Percentiles rank a stretch among this genome's conserved stretches.
Conservation (phyloP, 176 grass and related monocot species). For the Zoysia pacifica region DNA sequence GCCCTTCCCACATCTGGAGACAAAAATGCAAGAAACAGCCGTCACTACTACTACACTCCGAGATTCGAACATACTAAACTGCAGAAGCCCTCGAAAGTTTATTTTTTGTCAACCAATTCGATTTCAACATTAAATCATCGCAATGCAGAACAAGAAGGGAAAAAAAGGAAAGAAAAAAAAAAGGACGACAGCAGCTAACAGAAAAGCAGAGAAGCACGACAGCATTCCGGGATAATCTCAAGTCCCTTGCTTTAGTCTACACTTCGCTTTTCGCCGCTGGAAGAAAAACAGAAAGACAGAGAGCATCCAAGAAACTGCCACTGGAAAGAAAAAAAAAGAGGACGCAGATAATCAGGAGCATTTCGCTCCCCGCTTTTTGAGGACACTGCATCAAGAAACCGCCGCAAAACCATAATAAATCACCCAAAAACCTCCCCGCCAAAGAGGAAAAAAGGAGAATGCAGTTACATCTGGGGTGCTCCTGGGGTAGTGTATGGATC, state of each 20-base stretch:
- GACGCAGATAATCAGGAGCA: neutral
- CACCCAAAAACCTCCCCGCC: constrained; percentile 12
- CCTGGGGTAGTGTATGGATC: constrained; percentile 98
- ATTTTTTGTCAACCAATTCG: neutral
- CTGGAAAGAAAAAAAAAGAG: neutral
- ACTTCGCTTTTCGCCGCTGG: neutral
- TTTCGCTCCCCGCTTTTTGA: neutral
- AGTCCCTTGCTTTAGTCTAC: neutral
- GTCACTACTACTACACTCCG: neutral
- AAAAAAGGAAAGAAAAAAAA: neutral
- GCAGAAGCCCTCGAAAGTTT: neutral
- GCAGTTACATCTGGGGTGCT: constrained; percentile 83
- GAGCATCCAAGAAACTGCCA: neutral
- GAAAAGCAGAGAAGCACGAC: neutral
- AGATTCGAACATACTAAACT: neutral
- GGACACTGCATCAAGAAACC: constrained; percentile 30
- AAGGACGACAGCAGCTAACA: neutral
- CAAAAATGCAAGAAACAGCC: constrained; percentile 10
- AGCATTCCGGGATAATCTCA: constrained; percentile 26
- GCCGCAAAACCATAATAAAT: constrained; percentile 13
- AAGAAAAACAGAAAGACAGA: too few species aligned
- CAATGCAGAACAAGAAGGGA: neutral
- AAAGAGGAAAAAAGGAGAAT: neutral
- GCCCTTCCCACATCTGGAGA: constrained; percentile 94
- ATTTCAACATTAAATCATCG: neutral